Conservation (phyloP, 2,329 filamentous ascomycete genomes). For the Bipolaris sorokiniana region DNA sequence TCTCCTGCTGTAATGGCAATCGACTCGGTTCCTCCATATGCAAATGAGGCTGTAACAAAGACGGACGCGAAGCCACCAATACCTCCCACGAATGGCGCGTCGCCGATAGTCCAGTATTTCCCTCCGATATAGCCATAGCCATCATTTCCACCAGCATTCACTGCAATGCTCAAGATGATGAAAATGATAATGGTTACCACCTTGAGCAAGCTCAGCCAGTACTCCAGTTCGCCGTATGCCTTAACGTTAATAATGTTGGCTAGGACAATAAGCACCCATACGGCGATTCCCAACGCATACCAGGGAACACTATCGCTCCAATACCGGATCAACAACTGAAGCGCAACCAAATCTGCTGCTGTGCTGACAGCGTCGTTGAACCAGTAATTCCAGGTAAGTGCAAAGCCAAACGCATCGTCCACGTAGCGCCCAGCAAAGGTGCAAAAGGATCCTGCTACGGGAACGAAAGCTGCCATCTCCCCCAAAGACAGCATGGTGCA, state of each 20-base stretch:
- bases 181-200: slow-evolving; percentile 45
- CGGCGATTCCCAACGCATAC: slow-evolving; percentile 39
- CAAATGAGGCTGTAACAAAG: slow-evolving; percentile 75
- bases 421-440: slow-evolving; percentile 49
- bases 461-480: slow-evolving; percentile 49
- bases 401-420: slow-evolving; percentile 66
- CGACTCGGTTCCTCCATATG: slow-evolving; percentile 76
- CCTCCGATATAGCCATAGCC: slow-evolving; percentile 58
- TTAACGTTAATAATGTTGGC: slow-evolving; percentile 47
- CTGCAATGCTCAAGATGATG: slow-evolving; percentile 41
- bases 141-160: slow-evolving; percentile 35
- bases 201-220: slow-evolving; percentile 45
- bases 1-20: slow-evolving; percentile 79
- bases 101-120: slow-evolving; percentile 70
- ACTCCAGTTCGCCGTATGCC: slow-evolving; percentile 48
- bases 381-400: slow-evolving; percentile 43
- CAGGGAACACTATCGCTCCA: slow-evolving; percentile 47
- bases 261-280: slow-evolving; percentile 42
- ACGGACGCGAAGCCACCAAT: slow-evolving; percentile 67
- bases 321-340: slow-evolving; percentile 44
- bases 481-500: slow-evolving; percentile 47
- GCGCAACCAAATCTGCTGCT: slow-evolving; percentile 44
- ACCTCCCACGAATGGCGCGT: slow-evolving; percentile 52
- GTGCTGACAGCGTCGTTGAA: slow-evolving; percentile 42
- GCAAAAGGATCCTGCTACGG: slow-evolving; percentile 42